Base-by-base conservation (phyloP, 345 rosid genomes). In the Eucalyptus pauciflora region DNA sequence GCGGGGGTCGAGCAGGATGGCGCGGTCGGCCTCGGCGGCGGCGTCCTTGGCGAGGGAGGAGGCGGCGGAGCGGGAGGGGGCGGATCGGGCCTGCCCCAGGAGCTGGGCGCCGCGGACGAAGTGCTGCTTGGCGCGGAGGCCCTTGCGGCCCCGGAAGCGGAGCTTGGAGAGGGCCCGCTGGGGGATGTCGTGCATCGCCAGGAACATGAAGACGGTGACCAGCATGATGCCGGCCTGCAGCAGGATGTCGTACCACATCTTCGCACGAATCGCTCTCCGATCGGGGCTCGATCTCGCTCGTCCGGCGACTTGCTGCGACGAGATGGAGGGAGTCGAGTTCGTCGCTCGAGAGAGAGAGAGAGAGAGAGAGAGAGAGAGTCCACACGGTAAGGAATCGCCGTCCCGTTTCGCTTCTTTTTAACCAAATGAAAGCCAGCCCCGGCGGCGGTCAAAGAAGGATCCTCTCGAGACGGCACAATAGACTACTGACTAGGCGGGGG, bases 101-200 rank as follows among this genome's bases (percentile, higher is more conserved):
- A 93, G 92, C 94, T 94, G 97, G 41, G 97, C 97, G 86, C 96
- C 97, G 79, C 85, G 81, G 90, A 95, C 95, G 93, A 95, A 95
- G 90, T 93, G 96, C 71, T 93, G 94, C 93, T 94, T 95, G 86
- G 97, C 93, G 64, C 92, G 93, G 85, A 91, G 48, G n/a, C 60
- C 86, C 86, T 91, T 87, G 50, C 93, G 93, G 90, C 87, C 88
- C 20, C 93, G 93, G 90, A 90, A 89, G 45, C 96, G 97, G 87
- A 93, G 88, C 88, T 91, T 94, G 91, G 89, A 80, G 81, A 95
- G 62, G 87, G 91, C 54, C 60, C 92, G 93, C 86, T 94, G 88
- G n/a, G 99, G 97, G 90, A 94, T 87, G 79, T 95, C 91, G 90
- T 95, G 95, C 89, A 96, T 89, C 69, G 90, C 91, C 56, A 95